phyloP scores from a whole-genome alignment of 2,329 filamentous ascomycete genomes.

The Paracorniculantispora psalliotae region DNA sequence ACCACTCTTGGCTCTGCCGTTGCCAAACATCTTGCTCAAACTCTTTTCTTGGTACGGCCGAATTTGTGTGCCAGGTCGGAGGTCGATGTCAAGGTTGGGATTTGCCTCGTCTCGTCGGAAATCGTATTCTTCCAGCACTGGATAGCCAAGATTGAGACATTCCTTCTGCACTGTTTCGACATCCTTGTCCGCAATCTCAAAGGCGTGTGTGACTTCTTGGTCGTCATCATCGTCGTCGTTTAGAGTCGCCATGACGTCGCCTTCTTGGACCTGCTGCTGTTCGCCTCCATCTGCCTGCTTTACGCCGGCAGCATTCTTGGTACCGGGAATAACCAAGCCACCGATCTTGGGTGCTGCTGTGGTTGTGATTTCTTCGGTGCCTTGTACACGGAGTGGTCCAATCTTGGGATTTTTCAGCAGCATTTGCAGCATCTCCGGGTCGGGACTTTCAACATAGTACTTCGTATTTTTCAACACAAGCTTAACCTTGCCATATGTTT shows the following conservation, averaged over 20 bases:
- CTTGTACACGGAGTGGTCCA: constrained; percentile 70
- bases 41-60: constrained; percentile 96
- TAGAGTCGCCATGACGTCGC: constrained; percentile 65
- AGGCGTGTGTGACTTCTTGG: constrained; percentile 83
- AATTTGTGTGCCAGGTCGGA: constrained; percentile 84
- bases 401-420: constrained; percentile 83
- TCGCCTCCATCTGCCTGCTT: constrained; percentile 61
- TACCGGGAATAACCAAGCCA: constrained; percentile 86
- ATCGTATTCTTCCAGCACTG: constrained; percentile 94
- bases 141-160: constrained; percentile 79
- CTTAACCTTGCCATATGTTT: constrained; percentile 92
- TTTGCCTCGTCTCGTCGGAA: constrained; percentile 89
- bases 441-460: constrained; percentile 89
- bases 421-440: constrained; percentile 78
- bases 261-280: constrained; percentile 51
- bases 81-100: constrained; percentile 86
- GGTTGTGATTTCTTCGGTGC: constrained; percentile 66
- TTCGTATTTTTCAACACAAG: constrained; percentile 91
- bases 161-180: constrained; percentile 87
- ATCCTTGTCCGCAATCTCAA: constrained; percentile 77
- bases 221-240: constrained; percentile 87
- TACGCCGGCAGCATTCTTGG: constrained; percentile 84
- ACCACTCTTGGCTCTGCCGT: constrained; percentile 92
- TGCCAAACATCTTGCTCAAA: constrained; percentile 98
- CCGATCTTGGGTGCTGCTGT: constrained; percentile 81